These are phyloP conservation scores for Pezicula neosporulosa DNA, from an alignment of 2,329 filamentous ascomycete species.

Conservation along the genomic window DNA sequence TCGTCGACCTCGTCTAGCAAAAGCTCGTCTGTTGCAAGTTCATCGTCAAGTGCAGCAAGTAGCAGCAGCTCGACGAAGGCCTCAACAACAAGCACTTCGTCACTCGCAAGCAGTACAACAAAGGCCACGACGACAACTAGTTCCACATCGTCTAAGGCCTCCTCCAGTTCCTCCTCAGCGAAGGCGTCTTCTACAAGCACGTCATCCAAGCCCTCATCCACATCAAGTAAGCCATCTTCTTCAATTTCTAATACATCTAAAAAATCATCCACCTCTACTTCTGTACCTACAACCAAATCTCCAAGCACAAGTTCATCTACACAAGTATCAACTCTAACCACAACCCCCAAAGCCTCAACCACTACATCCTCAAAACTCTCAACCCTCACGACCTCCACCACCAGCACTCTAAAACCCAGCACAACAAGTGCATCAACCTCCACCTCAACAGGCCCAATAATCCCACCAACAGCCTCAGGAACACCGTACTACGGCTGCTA, in stretches of 20 bases:
- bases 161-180: not conserved
- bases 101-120: constrained; percentile 6
- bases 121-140: constrained; percentile 1
- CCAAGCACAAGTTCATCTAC: not conserved
- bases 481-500: constrained; percentile 2
- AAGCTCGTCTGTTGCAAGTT: no score
- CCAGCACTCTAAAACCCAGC: no score
- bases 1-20: no score
- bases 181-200: constrained; percentile 1
- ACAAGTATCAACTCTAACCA: not conserved
- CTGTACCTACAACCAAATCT: not conserved
- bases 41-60: no score
- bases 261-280: no score
- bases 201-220: not conserved
- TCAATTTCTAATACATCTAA: not conserved
- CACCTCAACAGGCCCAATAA: not conserved
- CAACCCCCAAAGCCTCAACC: not conserved
- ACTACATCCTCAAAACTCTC: not conserved
- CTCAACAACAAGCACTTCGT: not conserved
- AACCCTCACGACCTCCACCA: not conserved
- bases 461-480: not conserved
- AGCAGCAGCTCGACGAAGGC: no score
- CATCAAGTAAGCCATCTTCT: not conserved
- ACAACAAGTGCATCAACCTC: no score
- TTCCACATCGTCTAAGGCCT: not conserved